These are phyloP conservation scores for Chalciporus piperatus DNA, from an alignment of 768 basidiomycete species.

Conservation along the genomic window DNA sequence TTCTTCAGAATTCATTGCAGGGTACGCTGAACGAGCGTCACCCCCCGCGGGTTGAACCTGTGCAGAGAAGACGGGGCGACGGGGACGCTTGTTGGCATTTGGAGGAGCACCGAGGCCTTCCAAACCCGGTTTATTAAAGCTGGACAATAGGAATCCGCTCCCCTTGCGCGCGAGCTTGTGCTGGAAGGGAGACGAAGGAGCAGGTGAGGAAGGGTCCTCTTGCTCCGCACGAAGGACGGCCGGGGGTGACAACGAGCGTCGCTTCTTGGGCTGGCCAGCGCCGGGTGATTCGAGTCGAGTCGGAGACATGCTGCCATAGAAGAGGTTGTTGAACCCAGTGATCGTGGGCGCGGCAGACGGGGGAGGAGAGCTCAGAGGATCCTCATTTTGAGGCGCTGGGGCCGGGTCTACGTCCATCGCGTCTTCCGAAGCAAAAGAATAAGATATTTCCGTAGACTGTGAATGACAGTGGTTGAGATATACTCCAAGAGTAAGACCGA, in stretches of 20 bases:
- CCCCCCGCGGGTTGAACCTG: conserved; percentile 46
- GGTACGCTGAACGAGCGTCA: conserved; percentile 42
- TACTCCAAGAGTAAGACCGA: not conserved
- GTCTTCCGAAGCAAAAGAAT: conserved; percentile 51
- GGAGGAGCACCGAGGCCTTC: conserved; percentile 56
- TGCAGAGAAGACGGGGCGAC: conserved; percentile 67
- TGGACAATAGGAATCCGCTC: conserved; percentile 32
- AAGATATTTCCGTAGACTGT: conserved; percentile 35
- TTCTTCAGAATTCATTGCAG: conserved; percentile 33
- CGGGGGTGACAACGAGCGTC: conserved; percentile 60
- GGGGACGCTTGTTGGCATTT: conserved; percentile 53
- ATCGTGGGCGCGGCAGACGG: conserved; percentile 52
- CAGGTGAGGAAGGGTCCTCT: conserved; percentile 48
- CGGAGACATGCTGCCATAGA: conserved; percentile 57
- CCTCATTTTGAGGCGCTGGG: conserved; percentile 38
- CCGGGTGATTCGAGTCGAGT: conserved; percentile 42
- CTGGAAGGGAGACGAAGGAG: conserved; percentile 45
- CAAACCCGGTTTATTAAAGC: conserved; percentile 50
- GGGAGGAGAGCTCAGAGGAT: conserved; percentile 37
- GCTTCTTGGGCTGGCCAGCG: conserved; percentile 47
- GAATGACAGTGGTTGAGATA: conserved; percentile 4
- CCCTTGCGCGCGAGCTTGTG: conserved; percentile 46
- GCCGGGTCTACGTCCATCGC: conserved; percentile 79
- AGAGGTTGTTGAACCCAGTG: conserved; percentile 56
- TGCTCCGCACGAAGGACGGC: conserved; percentile 35